Evolutionary conservation across 2,329 filamentous ascomycete species (phyloP).

Genomic region (Aureobasidium sp.): DNA sequence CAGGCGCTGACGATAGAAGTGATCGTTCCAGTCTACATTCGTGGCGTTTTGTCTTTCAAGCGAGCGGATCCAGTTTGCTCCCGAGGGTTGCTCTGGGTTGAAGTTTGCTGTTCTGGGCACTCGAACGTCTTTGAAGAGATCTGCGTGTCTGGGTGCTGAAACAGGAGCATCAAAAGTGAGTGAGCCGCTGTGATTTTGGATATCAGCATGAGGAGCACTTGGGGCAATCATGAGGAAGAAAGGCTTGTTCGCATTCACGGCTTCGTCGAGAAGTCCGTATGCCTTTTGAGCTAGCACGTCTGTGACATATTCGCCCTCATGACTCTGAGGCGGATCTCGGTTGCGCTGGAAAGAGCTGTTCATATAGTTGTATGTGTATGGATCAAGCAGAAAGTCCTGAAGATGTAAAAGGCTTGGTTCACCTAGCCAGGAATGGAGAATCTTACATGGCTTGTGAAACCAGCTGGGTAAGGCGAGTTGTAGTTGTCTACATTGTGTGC

Average conservation of each 20-base stretch:
- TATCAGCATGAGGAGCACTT: slow-evolving; percentile 58
- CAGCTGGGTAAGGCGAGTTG: slow-evolving; percentile 48
- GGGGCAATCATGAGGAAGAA: slow-evolving; percentile 64
- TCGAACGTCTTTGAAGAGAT: slow-evolving; percentile 53
- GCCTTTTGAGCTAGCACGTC: slow-evolving; percentile 56
- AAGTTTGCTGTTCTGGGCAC: slow-evolving; percentile 59
- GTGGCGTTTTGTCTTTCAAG: slow-evolving; percentile 40
- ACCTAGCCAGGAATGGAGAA: accelerated
- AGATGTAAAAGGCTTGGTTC: not conserved
- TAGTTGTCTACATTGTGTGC: slow-evolving; percentile 56
- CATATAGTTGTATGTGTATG: slow-evolving; percentile 60
- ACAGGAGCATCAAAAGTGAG: slow-evolving; percentile 44
- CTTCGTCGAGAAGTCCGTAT: slow-evolving; percentile 54
- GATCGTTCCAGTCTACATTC: slow-evolving; percentile 45
- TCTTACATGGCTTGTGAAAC: slow-evolving; percentile 48
- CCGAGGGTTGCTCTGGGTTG: slow-evolving; percentile 51
- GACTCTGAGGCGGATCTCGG: slow-evolving; percentile 46
- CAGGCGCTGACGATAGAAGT: slow-evolving; percentile 45
- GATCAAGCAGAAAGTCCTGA: slow-evolving; percentile 40
- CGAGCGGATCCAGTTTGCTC: slow-evolving; percentile 40
- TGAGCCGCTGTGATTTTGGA: slow-evolving; percentile 33
- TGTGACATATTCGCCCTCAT: slow-evolving; percentile 48
- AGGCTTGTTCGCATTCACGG: slow-evolving; percentile 46
- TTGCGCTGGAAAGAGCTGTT: slow-evolving; percentile 60
- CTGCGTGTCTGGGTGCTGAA: slow-evolving; percentile 52